A percentile compares a stretch with the other conserved stretches of the same genome.
These are phyloP conservation scores for Ganoderma resinaceum DNA, from an alignment of 1,284 basidiomycete genomes.

Conservation along the genomic window DNA sequence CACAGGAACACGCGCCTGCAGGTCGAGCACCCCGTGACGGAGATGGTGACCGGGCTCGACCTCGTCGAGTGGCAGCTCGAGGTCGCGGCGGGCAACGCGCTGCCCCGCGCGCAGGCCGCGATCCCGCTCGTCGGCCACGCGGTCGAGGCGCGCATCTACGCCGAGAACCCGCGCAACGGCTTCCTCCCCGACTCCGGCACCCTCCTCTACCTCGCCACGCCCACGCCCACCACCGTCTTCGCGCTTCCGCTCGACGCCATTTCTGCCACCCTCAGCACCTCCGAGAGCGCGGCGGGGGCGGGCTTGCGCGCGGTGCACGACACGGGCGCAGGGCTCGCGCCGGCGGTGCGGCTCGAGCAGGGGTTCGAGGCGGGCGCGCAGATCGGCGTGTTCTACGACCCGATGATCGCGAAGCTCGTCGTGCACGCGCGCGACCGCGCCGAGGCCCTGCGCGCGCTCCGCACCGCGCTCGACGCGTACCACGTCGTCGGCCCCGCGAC, in stretches of 20 bases:
- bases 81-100: constrained; percentile 88
- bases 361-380: constrained; percentile 88
- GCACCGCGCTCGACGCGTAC: constrained; percentile 86
- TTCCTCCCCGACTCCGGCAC: constrained; percentile 93
- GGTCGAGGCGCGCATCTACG: constrained; percentile 97
- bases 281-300: too few species aligned
- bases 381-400: constrained; percentile 94
- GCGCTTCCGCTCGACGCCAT: constrained; percentile 52
- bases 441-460: constrained; percentile 83
- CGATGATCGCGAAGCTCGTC: constrained; percentile 94
- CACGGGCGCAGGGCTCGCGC: constrained; percentile 52
- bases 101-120: constrained; percentile 79
- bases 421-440: constrained; percentile 89
- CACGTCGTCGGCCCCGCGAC: constrained; percentile 91
- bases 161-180: constrained; percentile 92
- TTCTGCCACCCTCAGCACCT: constrained; percentile 36
- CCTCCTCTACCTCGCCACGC: constrained; percentile 82
- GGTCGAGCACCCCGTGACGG: constrained; percentile 95
- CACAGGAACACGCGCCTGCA: constrained; percentile 90
- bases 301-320: constrained; percentile 42
- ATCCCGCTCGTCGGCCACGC: constrained; percentile 91
- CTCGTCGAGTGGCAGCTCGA: constrained; percentile 95
- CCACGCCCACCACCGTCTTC: constrained; percentile 69
- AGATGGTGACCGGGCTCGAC: constrained; percentile 94
- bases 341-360: constrained; percentile 88